phyloP scores from a whole-genome alignment of 2,329 filamentous ascomycete species.

The Diaporthe capsici region DNA sequence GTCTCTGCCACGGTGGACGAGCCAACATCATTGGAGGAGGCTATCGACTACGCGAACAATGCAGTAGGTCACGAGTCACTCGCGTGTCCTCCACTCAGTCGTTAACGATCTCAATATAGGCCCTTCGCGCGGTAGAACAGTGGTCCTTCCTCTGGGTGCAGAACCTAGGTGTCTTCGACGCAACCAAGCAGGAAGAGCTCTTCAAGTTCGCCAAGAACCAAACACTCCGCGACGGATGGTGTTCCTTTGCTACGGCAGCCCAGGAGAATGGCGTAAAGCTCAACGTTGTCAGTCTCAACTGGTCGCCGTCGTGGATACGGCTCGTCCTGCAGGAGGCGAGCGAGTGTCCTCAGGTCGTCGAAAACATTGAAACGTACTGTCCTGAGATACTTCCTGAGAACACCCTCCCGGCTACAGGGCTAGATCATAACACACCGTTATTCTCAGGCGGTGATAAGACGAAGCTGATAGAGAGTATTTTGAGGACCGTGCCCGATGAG shows the following conservation, averaged over 20 bases:
- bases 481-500: neutral
- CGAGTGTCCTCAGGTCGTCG: neutral
- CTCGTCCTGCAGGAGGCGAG: neutral
- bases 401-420: neutral
- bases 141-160: conserved; percentile 23
- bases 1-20: conserved; percentile 2
- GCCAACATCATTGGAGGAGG: neutral
- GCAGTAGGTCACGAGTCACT: neutral
- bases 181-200: neutral
- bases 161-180: conserved; percentile 16
- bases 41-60: conserved; percentile 2
- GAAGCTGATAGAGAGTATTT: neutral
- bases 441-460: conserved; percentile 15
- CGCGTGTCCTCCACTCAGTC: fast-evolving
- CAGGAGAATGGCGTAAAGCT: conserved; percentile 1
- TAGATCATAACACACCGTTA: neutral
- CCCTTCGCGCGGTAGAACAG: conserved; percentile 2
- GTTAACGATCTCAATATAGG: neutral
- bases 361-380: conserved; percentile 6
- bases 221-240: conserved; percentile 10
- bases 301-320: conserved; percentile 11
- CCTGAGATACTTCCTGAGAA: conserved; percentile 5
- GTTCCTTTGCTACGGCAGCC: neutral
- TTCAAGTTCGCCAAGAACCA: conserved; percentile 14
- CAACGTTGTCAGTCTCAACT: conserved; percentile 16